A percentile compares a stretch with the other conserved stretches of the same genome.
Conservation (phyloP, 441 rosid species). For the Eruca vesicaria region DNA sequence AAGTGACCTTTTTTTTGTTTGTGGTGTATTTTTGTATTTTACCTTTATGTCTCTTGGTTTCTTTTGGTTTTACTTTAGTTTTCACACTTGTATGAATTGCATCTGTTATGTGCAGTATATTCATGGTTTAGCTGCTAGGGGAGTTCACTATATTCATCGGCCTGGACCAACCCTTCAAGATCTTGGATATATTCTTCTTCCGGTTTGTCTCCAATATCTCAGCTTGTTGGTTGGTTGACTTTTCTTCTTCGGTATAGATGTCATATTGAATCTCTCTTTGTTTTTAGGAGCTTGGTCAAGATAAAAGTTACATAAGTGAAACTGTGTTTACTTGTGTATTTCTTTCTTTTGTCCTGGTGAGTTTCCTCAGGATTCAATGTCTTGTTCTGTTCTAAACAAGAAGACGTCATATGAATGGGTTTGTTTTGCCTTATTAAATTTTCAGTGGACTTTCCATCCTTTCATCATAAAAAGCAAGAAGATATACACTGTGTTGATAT, state of each 20-base stretch:
- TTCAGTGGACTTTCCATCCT: constrained; percentile 99
- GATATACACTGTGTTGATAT: constrained; percentile 90
- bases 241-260: neutral
- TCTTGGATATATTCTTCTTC: constrained; percentile 70
- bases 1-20: too few species aligned
- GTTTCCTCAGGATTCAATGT: constrained; percentile 1
- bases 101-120: constrained; percentile 55
- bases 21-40: neutral
- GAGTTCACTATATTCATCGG: constrained; percentile 83
- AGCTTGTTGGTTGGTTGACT: neutral
- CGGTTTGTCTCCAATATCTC: constrained; percentile 48
- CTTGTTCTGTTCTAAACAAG: constrained; percentile 8
- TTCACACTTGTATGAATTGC: neutral
- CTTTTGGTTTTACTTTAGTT: neutral
- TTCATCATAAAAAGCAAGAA: constrained; percentile 87
- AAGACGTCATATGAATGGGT: neutral
- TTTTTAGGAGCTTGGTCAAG: constrained; percentile 40
- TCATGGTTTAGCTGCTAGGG: constrained; percentile 90
- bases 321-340: constrained; percentile 35
- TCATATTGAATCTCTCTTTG: neutral
- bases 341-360: constrained; percentile 36
- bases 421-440: constrained; percentile 6
- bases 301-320: constrained; percentile 39
- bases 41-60: neutral
- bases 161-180: constrained; percentile 89